Base-by-base conservation (phyloP, 352 stramenopile species). In the Phytophthora rubi region DNA sequence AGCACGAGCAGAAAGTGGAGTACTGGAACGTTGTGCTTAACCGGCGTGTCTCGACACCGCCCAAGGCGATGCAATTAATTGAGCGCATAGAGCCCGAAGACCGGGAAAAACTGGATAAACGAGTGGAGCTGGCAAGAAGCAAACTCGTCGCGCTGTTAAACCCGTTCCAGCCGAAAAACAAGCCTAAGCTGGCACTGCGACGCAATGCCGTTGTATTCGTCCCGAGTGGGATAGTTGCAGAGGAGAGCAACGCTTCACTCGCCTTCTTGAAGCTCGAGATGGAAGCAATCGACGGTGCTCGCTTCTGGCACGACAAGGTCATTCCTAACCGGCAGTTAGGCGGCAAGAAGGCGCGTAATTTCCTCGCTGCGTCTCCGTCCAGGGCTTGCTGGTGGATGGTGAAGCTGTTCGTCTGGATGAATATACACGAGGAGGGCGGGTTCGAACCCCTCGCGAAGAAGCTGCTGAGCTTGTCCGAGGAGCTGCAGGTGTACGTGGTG, bases 21-120 rank as follows among this genome's bases (percentile, higher is more conserved):
- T 92, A 82, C 62, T 93, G 86, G 86, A 92, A 93, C 49, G 82
- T 93, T 7, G 86, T 93, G 21, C 73, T 89, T 7, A 91, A 93
- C 68, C 80, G 72, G 49, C 74, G 82, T n/a, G 79, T 80, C 10
- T 59, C 83, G 44, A 76, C 74, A 3, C 70, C 77, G 1, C 86
- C 86, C 16, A 86, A 84, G 23, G 78, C 81, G 0, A 84, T 93
- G 75, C 60, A 86, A 37, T 18, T 79, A 12, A 79, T 93, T 13
- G 81, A 93, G 51, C 77, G 68, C 1, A 89, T 93, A 81, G 81
- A 91, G 37, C 53, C 55, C 4, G 77, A 83, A 13, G 62, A 89
- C 23, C 75, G 82, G 2, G 72, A 89, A 30, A 78, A 76, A 33
- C 26, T 93, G 21, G 83, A 90, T 6, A 73, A 71, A 13, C 80